These are phyloP conservation scores for Globisporangium recalcitrans DNA, from an alignment of 352 stramenopile genomes.

Conservation along the genomic window DNA sequence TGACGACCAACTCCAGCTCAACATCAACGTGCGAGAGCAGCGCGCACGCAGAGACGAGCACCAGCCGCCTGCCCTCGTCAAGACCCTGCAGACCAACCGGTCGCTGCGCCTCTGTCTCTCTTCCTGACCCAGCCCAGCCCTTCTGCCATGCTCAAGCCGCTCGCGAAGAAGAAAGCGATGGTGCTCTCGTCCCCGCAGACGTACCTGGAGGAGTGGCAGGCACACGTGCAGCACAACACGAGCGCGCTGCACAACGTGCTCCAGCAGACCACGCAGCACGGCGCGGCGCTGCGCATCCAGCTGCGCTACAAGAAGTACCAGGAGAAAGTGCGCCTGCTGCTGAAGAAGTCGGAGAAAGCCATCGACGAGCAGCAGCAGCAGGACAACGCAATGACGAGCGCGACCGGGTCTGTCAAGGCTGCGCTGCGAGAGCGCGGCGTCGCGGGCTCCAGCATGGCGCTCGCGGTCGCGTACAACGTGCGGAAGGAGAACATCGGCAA, in stretches of 20 bases:
- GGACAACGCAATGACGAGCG: constrained; percentile 18
- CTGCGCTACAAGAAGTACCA: constrained; percentile 72
- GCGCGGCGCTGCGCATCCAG: constrained; percentile 57
- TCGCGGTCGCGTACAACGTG: constrained; percentile 43
- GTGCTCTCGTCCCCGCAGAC: constrained; percentile 27
- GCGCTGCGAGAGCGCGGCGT: constrained; percentile 29
- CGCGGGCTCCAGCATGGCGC: constrained; percentile 53
- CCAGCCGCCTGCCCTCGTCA: neutral
- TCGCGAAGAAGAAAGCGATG: constrained; percentile 39
- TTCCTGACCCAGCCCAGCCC: too few relatives aligned
- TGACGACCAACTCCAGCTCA: neutral
- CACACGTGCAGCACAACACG: constrained; percentile 26
- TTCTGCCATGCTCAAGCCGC: constrained; percentile 30
- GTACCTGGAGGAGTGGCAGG: constrained; percentile 39
- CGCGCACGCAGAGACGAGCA: neutral
- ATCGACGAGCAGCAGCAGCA: constrained; percentile 28
- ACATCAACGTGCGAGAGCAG: neutral
- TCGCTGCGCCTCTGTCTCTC: neutral
- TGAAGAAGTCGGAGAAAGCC: constrained; percentile 43
- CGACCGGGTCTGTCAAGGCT: constrained; percentile 18
- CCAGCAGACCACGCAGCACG: constrained; percentile 36
- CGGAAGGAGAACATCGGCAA: constrained; percentile 17
- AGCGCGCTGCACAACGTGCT: constrained; percentile 19
- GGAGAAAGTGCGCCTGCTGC: constrained; percentile 49
- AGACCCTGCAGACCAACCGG: neutral